Evolutionary conservation across 306 rosid species (phyloP), one percentile per base, ranked within the genome.

Genomic region (Corylus avellana): DNA sequence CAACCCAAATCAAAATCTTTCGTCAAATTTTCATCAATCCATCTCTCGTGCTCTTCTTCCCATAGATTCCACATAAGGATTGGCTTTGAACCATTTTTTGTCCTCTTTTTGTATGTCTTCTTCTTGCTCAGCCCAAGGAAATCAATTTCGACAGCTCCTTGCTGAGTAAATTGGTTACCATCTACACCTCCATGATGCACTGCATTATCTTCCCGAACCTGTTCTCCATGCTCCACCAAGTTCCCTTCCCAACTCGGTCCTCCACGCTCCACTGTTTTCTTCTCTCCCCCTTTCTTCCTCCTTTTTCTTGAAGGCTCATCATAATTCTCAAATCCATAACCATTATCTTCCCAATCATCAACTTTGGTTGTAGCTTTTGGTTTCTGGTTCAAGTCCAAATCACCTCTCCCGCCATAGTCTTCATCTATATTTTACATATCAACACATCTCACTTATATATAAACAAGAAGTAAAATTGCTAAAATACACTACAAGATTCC

Each of bases 41-140:
- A 92, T 77, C 70, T 84, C 55, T 92, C 85, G 67, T 94, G 57
- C 63, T 89, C 90, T 51, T 88, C 72, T 80, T 89, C 92, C 98
- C 92, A 92, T 3, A 62, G 32, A 56, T 91, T 48, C 97, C 97
- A 92, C 88, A 90, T 44, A 63, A 91, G 73, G 39, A 27, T 61
- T 71, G 87, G 87, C 74, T 77, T 78, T 58, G 64, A 6, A n/a
- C 64, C 75, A 20, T 77, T 82, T 79, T 14, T 87, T 46, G 76
- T 42, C 67, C 32, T 76, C 82, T 9, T 89, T 10, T 73, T 70
- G 47, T 78, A 63, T 44, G 11, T 64, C 75, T 53, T 80, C 80
- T 72, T 85, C 75, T 56, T 74, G 47, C n/a, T 37, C 54, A 18
- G 67, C 37, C 56, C 54, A 79, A 42, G 46, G 39, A 68, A 53